These are phyloP conservation scores for Chrysanthemum seticuspe DNA, from an alignment of 129 eudicot species.

Conservation along the genomic window DNA sequence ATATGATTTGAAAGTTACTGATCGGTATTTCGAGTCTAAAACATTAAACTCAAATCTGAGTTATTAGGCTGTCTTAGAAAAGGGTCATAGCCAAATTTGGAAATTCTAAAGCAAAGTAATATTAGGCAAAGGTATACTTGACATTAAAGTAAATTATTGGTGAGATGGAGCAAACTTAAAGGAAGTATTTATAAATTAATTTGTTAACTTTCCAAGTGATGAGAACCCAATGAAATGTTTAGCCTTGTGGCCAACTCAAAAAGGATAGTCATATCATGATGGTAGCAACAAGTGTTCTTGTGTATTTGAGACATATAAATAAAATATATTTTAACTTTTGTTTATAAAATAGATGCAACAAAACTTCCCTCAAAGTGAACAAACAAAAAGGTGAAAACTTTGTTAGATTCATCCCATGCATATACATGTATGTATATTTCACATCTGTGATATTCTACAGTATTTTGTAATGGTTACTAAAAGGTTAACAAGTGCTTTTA, in stretches of 20 bases:
- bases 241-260: conserved; percentile 43
- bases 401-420: background rate
- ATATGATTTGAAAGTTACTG: background rate
- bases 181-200: conserved; percentile 19
- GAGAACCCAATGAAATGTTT: conserved; percentile 13
- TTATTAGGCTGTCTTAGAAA: background rate
- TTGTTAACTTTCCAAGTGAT: conserved; percentile 24
- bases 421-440: too few species aligned
- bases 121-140: conserved; percentile 30
- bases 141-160: conserved; percentile 26
- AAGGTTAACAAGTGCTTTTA: too few species aligned
- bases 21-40: conserved; percentile 3
- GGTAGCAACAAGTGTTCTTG: conserved; percentile 25
- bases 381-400: conserved; percentile 15
- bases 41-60: background rate
- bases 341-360: conserved; percentile 18
- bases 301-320: conserved; percentile 12
- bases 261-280: conserved; percentile 28
- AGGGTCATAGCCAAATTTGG: background rate
- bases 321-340: background rate
- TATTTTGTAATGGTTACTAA: background rate
- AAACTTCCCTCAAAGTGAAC: conserved; percentile 16
- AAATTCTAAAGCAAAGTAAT: background rate
- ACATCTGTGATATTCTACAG: background rate
- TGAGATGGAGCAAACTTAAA: conserved; percentile 34